Base-by-base conservation (phyloP, 73 alveolate genomes). In the Urostyla sp. region DNA sequence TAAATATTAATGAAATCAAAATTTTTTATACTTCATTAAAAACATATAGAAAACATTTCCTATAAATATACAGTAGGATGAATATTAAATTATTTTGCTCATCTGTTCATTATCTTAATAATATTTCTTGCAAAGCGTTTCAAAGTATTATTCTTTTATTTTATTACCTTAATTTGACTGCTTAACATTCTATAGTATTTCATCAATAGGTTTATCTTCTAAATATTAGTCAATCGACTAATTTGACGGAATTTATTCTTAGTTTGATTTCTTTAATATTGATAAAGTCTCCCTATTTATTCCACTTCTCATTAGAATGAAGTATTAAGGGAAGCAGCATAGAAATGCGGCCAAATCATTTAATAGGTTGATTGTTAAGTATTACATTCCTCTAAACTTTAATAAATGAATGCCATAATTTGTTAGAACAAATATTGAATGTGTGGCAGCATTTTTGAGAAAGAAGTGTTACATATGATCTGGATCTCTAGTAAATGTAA, bases 301-400 rank as follows among this genome's bases (percentile, higher is more conserved):
- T 46, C 60, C 7, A 34, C 28, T 6, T 21, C 24, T 6, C 56
- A 28, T 49, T 7, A 69, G 23, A 20, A 69, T 4, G 18, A 53
- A 45, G 48, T 69, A 69, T 54, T 24, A 34, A 27, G 83, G 83
- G 49, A 31, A 18, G 26, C 83, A 69, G 11, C 44, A n/a, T 18
- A 69, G 2, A 35, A 69, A 69, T 4, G 72, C 67, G 16, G 83
- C 83, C 28, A 48, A 1, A 34, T 69, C 83, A 69, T 69, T 69
- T 4, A 46, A 7, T 1, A 48, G 24, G 51, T 31, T 46, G 23
- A 69, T 34, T 24, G 6, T 4, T 5, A 53, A 1, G 54, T 24
- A 15, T 18, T 53, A 6, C 8, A n/a, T 8, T 7, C 1, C n/a
- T 24, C 49, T 54, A 8, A 69, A 27, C 34, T 69, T 69, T 13